A percentile compares a stretch with the other conserved stretches of the same genome.
Evolutionary conservation across 2,329 filamentous ascomycete genomes (phyloP).

Genomic region (Microdochium nivale): DNA sequence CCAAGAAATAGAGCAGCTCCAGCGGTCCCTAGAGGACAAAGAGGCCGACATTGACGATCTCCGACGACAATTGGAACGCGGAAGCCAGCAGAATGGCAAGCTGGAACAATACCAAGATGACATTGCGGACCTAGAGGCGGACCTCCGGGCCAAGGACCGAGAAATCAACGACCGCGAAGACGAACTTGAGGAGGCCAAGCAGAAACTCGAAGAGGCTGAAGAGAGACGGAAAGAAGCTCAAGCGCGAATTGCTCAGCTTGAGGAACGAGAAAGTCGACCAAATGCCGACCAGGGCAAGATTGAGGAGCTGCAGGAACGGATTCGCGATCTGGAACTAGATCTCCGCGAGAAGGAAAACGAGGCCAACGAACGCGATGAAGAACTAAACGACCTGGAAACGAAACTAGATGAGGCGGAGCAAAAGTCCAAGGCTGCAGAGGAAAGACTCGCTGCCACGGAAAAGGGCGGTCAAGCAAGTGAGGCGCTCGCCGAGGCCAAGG

Average conservation of each 20-base stretch:
- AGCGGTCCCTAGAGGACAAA: conserved; percentile 45
- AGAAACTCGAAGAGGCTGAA: conserved; percentile 37
- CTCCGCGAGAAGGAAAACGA: conserved; percentile 49
- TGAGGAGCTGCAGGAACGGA: conserved; percentile 30
- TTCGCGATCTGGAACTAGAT: conserved; percentile 47
- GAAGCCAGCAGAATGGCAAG: conserved; percentile 47
- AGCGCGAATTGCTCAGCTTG: conserved; percentile 10
- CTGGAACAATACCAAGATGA: conserved; percentile 63
- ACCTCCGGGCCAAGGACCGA: conserved; percentile 68
- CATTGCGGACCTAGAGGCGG: conserved; percentile 66
- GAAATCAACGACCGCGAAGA: conserved; percentile 67
- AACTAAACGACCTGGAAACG: conserved; percentile 42
- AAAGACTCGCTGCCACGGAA: conserved; percentile 45
- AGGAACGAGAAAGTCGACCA: conserved; percentile 15
- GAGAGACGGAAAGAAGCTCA: conserved; percentile 27
- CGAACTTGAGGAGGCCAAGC: conserved; percentile 59
- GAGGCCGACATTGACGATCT: conserved; percentile 54
- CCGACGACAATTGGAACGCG: conserved; percentile 47
- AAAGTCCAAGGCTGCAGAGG: conserved; percentile 46
- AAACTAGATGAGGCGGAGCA: conserved; percentile 41
- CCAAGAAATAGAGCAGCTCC: conserved; percentile 49
- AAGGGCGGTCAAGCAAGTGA: conserved; percentile 42
- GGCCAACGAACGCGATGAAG: conserved; percentile 43
- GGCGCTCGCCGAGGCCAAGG: conserved; percentile 46
- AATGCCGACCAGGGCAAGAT: conserved; percentile 24